Percentiles rank a stretch among this genome's conserved stretches.
These are phyloP conservation scores for Ceratocystis ficicola DNA, from an alignment of 2,329 filamentous ascomycete species.

Conservation along the genomic window DNA sequence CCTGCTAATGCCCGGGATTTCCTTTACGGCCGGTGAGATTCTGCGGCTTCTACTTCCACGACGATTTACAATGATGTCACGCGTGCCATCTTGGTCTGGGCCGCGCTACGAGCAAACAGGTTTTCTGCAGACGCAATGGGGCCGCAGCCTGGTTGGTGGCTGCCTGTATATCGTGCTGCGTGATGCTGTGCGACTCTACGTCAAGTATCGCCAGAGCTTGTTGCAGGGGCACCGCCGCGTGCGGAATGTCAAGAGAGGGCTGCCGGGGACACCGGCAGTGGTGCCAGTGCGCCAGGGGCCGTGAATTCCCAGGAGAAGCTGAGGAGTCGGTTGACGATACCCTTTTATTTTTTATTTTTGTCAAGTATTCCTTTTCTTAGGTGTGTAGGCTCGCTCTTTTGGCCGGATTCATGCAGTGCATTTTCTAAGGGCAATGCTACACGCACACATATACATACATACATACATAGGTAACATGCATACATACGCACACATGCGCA, in stretches of 20 bases:
- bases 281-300: neutral
- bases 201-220: slow-evolving; percentile 50
- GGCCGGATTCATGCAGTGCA: neutral
- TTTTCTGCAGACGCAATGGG: slow-evolving; percentile 75
- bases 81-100: slow-evolving; percentile 19
- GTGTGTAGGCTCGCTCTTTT: too few relatives aligned
- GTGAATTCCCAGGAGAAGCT: neutral
- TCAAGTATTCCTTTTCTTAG: neutral
- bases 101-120: slow-evolving; percentile 39
- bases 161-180: slow-evolving; percentile 80
- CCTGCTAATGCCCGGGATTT: slow-evolving; percentile 70
- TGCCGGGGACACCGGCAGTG: neutral
- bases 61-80: slow-evolving; percentile 46
- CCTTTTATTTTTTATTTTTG: neutral
- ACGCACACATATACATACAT: neutral
- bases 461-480: neutral
- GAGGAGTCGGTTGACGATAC: slow-evolving; percentile 1
- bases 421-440: neutral
- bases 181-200: slow-evolving; percentile 49
- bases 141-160: slow-evolving; percentile 75
- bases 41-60: slow-evolving; percentile 56
- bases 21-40: slow-evolving; percentile 63
- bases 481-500: neutral
- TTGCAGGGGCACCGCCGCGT: slow-evolving; percentile 44
- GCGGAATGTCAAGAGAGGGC: slow-evolving; percentile 33